Base-by-base conservation (phyloP, 129 eudicot species). In the Centella asiatica region DNA sequence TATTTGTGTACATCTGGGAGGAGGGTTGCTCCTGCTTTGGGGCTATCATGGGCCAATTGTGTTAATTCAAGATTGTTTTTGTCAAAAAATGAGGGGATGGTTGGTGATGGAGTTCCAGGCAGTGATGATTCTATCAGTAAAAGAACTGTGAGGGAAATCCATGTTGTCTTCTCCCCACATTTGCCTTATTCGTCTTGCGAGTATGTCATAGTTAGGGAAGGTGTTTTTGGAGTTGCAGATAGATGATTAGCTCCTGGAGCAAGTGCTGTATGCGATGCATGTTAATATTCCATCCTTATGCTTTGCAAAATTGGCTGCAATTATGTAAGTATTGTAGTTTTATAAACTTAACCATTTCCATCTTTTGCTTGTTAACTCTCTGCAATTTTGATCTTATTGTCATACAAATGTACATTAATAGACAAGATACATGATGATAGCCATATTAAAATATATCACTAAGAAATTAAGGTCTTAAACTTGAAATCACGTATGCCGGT, bases 1-100 rank as follows among this genome's bases (percentile, higher is more conserved):
- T 46, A 56, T 40, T 34, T 87, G 81, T 75, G 50, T 53, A 75
- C 90, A 11, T 87, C 95, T 3, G 96, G 99, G 65, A 82, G 99
- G 69, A 72, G 78, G 68, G 95, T 92, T 53, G 75, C 83, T 60
- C 83, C 95, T 29, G 90, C 99, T 20, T 70, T 92, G 70, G 96
- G 99, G n/a, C 72, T 92, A 62, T 68, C 99, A 11, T 92, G 99
- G 99, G 86, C 96, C 0, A 84, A 84, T 57, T 92, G 99, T 74
- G 74, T 92, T 29, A 92, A 92, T 55, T 73, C 84, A 2, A 77
- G 99, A 62, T 31, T 92, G 72, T 87, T 92, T 67, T 46, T 92
- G 73, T 87, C 86, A 12, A 78, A 69, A 37, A 62, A 65, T 17
- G 96, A 77, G 61, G 84, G 72, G 49, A 32, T 72, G 18, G 75